These are phyloP conservation scores for Boechera retrofracta DNA, from an alignment of 345 rosid species.

Conservation along the genomic window DNA sequence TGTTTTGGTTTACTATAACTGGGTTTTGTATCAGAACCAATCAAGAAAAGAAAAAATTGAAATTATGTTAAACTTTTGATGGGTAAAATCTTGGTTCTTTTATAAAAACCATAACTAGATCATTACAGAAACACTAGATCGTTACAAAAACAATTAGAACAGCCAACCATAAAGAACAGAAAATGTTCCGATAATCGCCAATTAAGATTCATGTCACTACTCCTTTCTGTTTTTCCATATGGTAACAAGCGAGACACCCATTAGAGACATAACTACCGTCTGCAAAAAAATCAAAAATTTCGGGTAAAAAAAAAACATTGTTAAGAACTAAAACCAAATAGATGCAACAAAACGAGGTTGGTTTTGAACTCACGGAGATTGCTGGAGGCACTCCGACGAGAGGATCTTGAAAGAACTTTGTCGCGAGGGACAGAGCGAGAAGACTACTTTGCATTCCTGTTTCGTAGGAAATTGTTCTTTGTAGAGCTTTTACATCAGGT, in stretches of 20 bases:
- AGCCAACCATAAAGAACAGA: not conserved
- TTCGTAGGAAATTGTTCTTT: slow-evolving; percentile 86
- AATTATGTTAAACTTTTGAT: not conserved
- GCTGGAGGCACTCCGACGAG: slow-evolving; percentile 97
- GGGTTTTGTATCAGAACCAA: not conserved
- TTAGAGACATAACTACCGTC: slow-evolving; percentile 90
- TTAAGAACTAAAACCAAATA: not conserved
- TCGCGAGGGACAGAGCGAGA: slow-evolving; percentile 86
- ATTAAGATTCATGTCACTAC: not conserved
- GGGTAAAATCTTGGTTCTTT: slow-evolving; percentile 4
- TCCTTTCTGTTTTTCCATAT: slow-evolving; percentile 68
- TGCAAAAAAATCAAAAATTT: slow-evolving; percentile 45
- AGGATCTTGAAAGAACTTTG: slow-evolving; percentile 89
- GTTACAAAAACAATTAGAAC: not conserved
- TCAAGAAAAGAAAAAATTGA: not conserved
- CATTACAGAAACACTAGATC: not conserved
- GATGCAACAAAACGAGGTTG: not conserved
- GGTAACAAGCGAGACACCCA: slow-evolving; percentile 81
- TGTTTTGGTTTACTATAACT: not conserved
- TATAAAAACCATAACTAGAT: slow-evolving; percentile 1
- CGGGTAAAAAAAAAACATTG: not conserved
- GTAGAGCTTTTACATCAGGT: slow-evolving; percentile 73
- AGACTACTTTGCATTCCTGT: slow-evolving; percentile 99
- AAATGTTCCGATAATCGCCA: not conserved
- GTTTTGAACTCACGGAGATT: slow-evolving; percentile 65